phyloP scores from a whole-genome alignment of 495 filamentous ascomycete species.

The Penicillium malachiteum region DNA sequence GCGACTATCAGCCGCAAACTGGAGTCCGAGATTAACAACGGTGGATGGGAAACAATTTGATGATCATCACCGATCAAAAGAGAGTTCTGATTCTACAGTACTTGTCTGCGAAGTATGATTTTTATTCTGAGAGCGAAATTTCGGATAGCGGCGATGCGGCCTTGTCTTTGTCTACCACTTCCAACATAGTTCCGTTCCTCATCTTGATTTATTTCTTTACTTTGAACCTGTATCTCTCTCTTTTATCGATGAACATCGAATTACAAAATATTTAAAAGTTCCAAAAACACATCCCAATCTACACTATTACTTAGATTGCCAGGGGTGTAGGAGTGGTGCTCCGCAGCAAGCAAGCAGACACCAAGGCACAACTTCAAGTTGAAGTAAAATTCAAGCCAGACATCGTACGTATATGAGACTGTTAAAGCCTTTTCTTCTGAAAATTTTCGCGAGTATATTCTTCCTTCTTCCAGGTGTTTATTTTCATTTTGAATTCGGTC shows the following conservation, averaged over 20 bases:
- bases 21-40: constrained; percentile 92
- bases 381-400: too few relatives aligned
- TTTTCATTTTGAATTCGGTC: not conserved
- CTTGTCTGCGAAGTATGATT: not conserved
- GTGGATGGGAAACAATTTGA: constrained; percentile 92
- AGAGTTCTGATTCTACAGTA: not conserved
- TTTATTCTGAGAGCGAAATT: not conserved
- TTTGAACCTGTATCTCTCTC: too few relatives aligned
- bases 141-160: not conserved
- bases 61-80: constrained; percentile 6
- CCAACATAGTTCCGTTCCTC: not conserved
- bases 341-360: too few relatives aligned
- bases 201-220: not conserved
- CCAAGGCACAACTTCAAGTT: too few relatives aligned
- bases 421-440: too few relatives aligned
- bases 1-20: constrained; percentile 84
- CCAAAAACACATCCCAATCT: too few relatives aligned
- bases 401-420: too few relatives aligned
- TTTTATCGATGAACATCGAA: too few relatives aligned
- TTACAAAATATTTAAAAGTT: too few relatives aligned
- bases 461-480: not conserved
- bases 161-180: not conserved
- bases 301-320: too few relatives aligned
- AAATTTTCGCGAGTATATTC: too few relatives aligned
- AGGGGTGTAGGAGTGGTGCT: too few relatives aligned